Base-by-base conservation (phyloP, 495 filamentous ascomycete species). In the Aspergillus ellipticus region DNA sequence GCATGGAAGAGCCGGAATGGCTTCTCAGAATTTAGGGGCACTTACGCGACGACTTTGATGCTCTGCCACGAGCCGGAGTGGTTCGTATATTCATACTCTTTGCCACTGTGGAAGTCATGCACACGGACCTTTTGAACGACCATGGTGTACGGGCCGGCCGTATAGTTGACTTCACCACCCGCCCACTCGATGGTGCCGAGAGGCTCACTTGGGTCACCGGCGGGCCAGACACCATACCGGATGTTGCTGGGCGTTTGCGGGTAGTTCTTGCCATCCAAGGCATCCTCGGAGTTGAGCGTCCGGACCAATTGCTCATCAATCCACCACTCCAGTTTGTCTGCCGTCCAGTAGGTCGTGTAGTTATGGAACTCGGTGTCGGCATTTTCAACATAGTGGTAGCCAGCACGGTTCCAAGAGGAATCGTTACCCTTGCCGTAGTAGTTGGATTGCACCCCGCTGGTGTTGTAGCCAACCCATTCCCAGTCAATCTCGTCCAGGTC, bases 401-500 rank as follows among this genome's bases (percentile, higher is more conserved):
- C 79, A 16, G 85, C 92, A 42, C 90, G 89, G 67, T 88, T 82
- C 62, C 87, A 92, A 9, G 80, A 78, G 0, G 86, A 89, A 21
- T 66, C 59, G 51, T 89, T 85, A 13, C 93, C 94, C 75, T 96
- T 95, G 67, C 89, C 88, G 66, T 93, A 98, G 76, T 92, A 98
- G 74, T 98, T 96, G 66, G 84, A 88, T 72, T 96, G 89, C 13
- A 95, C 88, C 50, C 85, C 69, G 49, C 62, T 79, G 51, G 76
- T 72, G 54, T 81, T 75, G 24, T 68, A 77, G 45, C 81, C 82
- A 48, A 79, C 66, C 78, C 83, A 80, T 63, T 86, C 85, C 81
- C 90, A 90, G 69, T 97, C 94, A 64, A 98, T 90, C 72, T 98
- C 94, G 70, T 98, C 94, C 11, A 96, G 82, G 57, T 86, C 83